These are phyloP conservation scores for Phylloporus sp. DNA, from an alignment of 1,284 basidiomycete species.

Conservation along the genomic window DNA sequence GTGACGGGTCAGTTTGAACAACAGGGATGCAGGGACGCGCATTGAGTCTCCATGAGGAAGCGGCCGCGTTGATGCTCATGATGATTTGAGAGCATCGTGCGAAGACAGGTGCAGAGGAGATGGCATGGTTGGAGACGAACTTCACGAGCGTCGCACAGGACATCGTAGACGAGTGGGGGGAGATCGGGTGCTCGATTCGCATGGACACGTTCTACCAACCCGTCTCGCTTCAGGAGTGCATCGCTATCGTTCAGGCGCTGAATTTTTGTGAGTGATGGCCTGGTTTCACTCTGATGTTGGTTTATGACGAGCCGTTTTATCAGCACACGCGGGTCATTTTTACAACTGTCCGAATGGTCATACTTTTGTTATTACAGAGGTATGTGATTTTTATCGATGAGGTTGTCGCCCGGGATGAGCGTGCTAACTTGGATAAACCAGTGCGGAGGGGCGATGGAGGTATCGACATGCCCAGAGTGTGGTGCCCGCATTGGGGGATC, in stretches of 20 bases:
- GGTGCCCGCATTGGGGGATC: too few relatives aligned
- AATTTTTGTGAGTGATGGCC: slow-evolving; percentile 38
- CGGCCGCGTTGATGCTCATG: slow-evolving; percentile 11
- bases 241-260: slow-evolving; percentile 47
- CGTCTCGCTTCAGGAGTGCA: slow-evolving; percentile 48
- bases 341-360: slow-evolving; percentile 55
- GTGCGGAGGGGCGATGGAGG: too few relatives aligned
- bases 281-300: not conserved
- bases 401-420: too few relatives aligned
- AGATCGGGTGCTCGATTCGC: slow-evolving; percentile 37
- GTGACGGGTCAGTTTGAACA: slow-evolving; percentile 18
- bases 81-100: slow-evolving; percentile 16
- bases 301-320: not conserved
- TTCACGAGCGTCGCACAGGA: slow-evolving; percentile 36
- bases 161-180: slow-evolving; percentile 43
- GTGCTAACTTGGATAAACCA: too few relatives aligned
- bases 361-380: slow-evolving; percentile 50
- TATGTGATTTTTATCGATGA: too few relatives aligned
- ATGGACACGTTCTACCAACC: slow-evolving; percentile 44
- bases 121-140: slow-evolving; percentile 42
- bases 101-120: slow-evolving; percentile 29
- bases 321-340: slow-evolving; percentile 49
- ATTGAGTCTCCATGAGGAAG: not conserved
- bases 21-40: slow-evolving; percentile 3
- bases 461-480: too few relatives aligned